Conservation (phyloP, 73 alveolate species). For the Urostyla sp. region DNA sequence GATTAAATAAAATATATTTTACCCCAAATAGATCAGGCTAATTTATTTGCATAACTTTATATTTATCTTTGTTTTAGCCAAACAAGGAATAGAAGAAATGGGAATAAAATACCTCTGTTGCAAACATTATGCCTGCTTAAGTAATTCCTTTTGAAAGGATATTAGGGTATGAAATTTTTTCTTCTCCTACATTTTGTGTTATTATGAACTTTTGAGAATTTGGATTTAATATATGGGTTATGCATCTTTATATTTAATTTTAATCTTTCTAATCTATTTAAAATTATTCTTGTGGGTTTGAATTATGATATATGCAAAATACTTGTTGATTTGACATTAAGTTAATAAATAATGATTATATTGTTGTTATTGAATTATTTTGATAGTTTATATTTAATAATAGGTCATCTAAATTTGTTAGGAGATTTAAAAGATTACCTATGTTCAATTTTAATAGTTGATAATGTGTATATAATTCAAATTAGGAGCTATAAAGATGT, state of each 20-base stretch:
- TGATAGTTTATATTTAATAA: too few relatives aligned
- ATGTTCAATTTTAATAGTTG: not conserved
- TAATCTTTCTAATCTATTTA: not conserved
- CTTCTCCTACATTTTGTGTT: not conserved
- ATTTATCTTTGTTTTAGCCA: not conserved
- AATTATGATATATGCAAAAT: constrained; percentile 1
- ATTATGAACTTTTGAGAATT: not conserved
- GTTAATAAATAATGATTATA: not conserved
- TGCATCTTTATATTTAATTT: not conserved
- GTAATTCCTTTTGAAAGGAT: constrained; percentile 7
- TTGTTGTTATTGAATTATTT: too few relatives aligned
- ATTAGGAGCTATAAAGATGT: not conserved
- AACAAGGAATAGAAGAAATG: not conserved
- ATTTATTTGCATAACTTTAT: not conserved
- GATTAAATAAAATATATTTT: not conserved
- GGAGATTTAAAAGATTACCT: not conserved
- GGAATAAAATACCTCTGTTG: not conserved
- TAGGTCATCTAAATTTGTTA: too few relatives aligned
- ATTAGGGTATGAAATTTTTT: not conserved
- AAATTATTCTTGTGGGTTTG: not conserved
- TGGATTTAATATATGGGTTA: not conserved
- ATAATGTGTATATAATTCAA: not conserved
- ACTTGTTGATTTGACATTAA: not conserved
- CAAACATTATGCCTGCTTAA: not conserved
- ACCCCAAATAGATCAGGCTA: not conserved